phyloP scores from a whole-genome alignment of 129 eudicot species.

The Calendula officinalis region DNA sequence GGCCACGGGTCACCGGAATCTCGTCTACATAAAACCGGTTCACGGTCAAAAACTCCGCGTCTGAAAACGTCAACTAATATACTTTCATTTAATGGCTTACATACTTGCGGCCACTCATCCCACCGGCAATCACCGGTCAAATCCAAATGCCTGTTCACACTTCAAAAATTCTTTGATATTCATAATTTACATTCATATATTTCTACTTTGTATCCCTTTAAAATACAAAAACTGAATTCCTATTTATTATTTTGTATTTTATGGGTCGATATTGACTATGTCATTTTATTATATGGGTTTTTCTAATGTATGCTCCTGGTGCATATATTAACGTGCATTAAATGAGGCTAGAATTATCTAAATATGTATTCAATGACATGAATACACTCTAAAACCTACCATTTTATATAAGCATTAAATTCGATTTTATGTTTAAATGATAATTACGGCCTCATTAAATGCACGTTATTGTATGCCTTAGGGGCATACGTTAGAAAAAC shows the following conservation, averaged over 20 bases:
- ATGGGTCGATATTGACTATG: background rate
- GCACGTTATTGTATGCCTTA: too few relatives aligned
- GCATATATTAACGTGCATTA: too few relatives aligned
- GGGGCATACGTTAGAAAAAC: too few relatives aligned
- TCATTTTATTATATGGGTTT: too few relatives aligned
- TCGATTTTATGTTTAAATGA: too few relatives aligned
- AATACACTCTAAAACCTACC: too few relatives aligned
- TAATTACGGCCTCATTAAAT: too few relatives aligned
- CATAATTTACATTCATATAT: slow-evolving; percentile 6
- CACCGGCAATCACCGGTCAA: slow-evolving; percentile 69
- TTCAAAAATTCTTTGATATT: background rate
- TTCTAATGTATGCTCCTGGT: too few relatives aligned
- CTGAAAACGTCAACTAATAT: slow-evolving; percentile 34
- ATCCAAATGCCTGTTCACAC: slow-evolving; percentile 35
- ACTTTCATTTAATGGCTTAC: slow-evolving; percentile 35
- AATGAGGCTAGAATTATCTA: too few relatives aligned
- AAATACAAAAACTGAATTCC: background rate
- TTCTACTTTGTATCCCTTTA: slow-evolving; percentile 14
- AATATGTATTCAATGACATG: too few relatives aligned
- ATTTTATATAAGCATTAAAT: too few relatives aligned
- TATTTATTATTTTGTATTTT: background rate
- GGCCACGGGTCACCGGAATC: slow-evolving; percentile 34
- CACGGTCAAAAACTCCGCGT: slow-evolving; percentile 48
- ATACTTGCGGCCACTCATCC: slow-evolving; percentile 12
- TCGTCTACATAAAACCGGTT: slow-evolving; percentile 45